Conservation (phyloP, 176 grass and related monocot genomes). For the Chrysopogon serrulatus region DNA sequence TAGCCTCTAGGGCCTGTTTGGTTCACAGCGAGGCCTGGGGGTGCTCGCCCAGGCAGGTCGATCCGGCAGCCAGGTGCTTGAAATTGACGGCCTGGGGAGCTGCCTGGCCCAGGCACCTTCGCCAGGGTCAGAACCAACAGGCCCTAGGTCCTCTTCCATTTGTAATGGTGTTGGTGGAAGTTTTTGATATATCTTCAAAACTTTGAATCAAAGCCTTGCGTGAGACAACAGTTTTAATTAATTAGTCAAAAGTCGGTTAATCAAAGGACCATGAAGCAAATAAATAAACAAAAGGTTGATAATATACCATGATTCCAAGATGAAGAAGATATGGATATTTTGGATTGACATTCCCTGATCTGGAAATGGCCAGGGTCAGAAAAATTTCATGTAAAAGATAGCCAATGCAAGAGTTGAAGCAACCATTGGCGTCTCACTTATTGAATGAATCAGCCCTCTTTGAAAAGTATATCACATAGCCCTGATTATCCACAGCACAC, state of each 20-base stretch:
- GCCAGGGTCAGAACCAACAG: no score
- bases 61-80: no score
- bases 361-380: conserved; percentile 47
- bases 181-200: conserved; percentile 84
- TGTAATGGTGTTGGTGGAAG: conserved; percentile 73
- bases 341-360: conserved; percentile 70
- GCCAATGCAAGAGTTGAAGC: neutral
- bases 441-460: conserved; percentile 88
- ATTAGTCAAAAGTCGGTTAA: neutral
- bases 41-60: no score
- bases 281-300: neutral
- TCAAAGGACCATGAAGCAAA: neutral
- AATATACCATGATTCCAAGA: conserved; percentile 74
- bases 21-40: no score
- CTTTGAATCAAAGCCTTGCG: conserved; percentile 77
- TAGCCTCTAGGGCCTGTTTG: no score
- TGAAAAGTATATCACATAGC: conserved; percentile 93
- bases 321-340: conserved; percentile 91
- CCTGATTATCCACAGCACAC: conserved; percentile 81
- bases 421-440: conserved; percentile 45
- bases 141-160: conserved; percentile 93
- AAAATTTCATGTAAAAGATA: neutral
- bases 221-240: neutral
- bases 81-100: no score
- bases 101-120: no score